These are phyloP conservation scores for Tinospora cordifolia DNA, from an alignment of 164 flowering plant species.

Conservation along the genomic window DNA sequence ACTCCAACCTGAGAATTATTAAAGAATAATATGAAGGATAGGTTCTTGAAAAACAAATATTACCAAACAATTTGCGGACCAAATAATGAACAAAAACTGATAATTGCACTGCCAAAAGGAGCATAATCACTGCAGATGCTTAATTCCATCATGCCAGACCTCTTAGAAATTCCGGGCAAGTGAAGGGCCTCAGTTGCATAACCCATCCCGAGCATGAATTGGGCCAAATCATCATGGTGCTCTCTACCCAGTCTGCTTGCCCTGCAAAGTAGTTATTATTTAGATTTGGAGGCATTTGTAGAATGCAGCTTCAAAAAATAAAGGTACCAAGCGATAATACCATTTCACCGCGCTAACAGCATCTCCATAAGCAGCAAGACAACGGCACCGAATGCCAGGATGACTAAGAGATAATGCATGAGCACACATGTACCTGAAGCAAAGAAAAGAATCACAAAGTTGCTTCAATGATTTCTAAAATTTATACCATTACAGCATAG, in stretches of 20 bases:
- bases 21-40: background rate
- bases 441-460: constrained; percentile 9
- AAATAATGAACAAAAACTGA: background rate
- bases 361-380: constrained; percentile 99
- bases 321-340: constrained; percentile 20
- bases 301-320: background rate
- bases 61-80: background rate
- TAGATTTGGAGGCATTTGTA: background rate
- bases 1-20: constrained; percentile 60
- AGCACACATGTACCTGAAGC: constrained; percentile 83
- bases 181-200: constrained; percentile 98
- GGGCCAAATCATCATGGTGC: constrained; percentile 98
- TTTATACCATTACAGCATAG: background rate
- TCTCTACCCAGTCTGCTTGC: constrained; percentile 98
- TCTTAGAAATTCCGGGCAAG: constrained; percentile 97
- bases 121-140: background rate
- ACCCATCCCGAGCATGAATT: constrained; percentile 98
- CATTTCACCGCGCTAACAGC: constrained; percentile 99
- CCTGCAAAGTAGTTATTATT: constrained; percentile 38
- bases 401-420: constrained; percentile 93
- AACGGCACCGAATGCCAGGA: constrained; percentile 98
- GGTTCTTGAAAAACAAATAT: background rate
- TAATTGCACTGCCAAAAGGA: background rate
- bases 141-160: constrained; percentile 26
- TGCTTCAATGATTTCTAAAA: background rate